Percentiles rank a stretch among this genome's conserved stretches.
Conservation (phyloP, 305 asterid genomes). For the Solanum hybrid region DNA sequence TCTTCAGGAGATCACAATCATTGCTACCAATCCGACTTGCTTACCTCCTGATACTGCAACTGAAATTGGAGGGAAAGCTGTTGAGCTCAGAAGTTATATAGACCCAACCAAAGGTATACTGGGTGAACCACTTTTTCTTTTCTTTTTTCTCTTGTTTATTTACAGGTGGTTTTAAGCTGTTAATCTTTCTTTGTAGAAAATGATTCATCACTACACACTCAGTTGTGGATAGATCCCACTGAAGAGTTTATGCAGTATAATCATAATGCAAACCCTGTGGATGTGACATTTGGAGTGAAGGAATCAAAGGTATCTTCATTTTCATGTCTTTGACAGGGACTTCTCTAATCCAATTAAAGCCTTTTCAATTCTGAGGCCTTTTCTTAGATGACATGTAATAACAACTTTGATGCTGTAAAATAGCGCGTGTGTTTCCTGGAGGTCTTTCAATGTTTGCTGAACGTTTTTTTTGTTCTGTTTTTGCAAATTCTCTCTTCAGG, state of each 20-base stretch:
- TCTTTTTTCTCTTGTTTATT: neutral
- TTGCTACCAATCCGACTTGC: constrained; percentile 65
- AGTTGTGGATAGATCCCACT: constrained; percentile 90
- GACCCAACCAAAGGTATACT: constrained; percentile 85
- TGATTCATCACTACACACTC: constrained; percentile 88
- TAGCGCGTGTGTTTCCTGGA: neutral
- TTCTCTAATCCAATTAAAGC: neutral
- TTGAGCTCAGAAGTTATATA: constrained; percentile 88
- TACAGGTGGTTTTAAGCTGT: constrained; percentile 8
- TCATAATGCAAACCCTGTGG: constrained; percentile 73
- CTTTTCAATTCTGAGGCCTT: constrained; percentile 2
- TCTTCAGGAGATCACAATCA: constrained; percentile 89
- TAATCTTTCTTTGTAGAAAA: constrained; percentile 46
- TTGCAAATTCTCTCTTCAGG: constrained; percentile 43
- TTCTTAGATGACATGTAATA: neutral
- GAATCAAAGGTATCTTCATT: constrained; percentile 65
- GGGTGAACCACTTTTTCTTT: constrained; percentile 2
- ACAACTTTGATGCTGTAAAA: neutral
- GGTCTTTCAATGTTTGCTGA: neutral
- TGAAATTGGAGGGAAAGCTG: constrained; percentile 90
- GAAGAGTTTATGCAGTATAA: constrained; percentile 89
- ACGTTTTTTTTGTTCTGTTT: constrained; percentile 9
- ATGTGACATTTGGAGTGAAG: constrained; percentile 88
- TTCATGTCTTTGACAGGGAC: neutral
- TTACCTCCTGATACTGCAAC: constrained; percentile 55